phyloP scores from a whole-genome alignment of 2,329 filamentous ascomycete genomes.

The Sporothrix euskadiensis region DNA sequence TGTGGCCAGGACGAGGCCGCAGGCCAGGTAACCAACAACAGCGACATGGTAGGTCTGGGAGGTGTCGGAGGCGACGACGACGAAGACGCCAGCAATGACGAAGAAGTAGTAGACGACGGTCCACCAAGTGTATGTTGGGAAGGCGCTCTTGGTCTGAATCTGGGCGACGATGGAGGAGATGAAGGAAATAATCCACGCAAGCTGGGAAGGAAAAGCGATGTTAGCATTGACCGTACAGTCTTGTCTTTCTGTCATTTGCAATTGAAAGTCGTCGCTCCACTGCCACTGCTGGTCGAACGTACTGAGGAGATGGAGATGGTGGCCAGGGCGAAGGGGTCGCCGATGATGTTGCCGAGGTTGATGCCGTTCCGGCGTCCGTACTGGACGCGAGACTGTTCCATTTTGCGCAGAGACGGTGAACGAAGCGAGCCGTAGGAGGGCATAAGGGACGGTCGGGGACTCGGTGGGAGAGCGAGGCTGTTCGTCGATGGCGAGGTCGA shows the following conservation, averaged over 20 bases:
- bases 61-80: slow-evolving; percentile 81
- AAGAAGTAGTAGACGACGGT: slow-evolving; percentile 81
- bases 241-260: neutral
- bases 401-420: slow-evolving; percentile 76
- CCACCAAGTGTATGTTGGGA: slow-evolving; percentile 93
- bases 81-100: slow-evolving; percentile 74
- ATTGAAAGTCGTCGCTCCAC: neutral
- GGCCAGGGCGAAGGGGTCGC: slow-evolving; percentile 92
- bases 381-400: slow-evolving; percentile 66
- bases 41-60: slow-evolving; percentile 89
- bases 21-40: slow-evolving; percentile 81
- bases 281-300: slow-evolving; percentile 43
- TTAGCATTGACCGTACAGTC: neutral
- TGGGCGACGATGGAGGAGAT: slow-evolving; percentile 78
- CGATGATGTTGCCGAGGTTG: slow-evolving; percentile 84
- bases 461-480: neutral
- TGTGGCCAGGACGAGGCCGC: slow-evolving; percentile 80
- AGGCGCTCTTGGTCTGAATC: slow-evolving; percentile 53
- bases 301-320: slow-evolving; percentile 91
- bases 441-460: slow-evolving; percentile 55
- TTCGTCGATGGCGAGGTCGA: neutral
- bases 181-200: slow-evolving; percentile 94
- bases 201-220: slow-evolving; percentile 51
- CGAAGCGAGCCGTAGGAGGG: slow-evolving; percentile 71
- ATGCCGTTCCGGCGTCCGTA: slow-evolving; percentile 62